Base-by-base conservation (phyloP, 2,329 filamentous ascomycete genomes). In the Exophiala bonariae region DNA sequence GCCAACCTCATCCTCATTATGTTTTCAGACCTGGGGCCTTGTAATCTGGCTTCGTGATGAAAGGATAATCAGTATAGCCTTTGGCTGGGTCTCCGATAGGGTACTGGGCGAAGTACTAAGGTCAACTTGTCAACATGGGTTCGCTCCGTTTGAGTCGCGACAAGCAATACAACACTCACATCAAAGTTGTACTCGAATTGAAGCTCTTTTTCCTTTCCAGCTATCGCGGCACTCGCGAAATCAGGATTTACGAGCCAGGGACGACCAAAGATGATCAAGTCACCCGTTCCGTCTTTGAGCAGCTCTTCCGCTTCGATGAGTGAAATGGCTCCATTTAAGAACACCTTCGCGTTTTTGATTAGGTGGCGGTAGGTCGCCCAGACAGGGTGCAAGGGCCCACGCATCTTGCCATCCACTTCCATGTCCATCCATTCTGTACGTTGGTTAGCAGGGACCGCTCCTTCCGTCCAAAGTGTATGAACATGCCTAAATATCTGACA, bases 371-470 rank as follows among this genome's bases (percentile, higher is more conserved):
- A 42, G 3, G 39, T 42, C n/a, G 39, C 39, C 39, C 39, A 42
- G 9, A 42, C 39, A 10, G 22, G 23, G n/a, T 42, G 39, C 16
- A 33, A 14, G 16, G 39, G 39, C 2, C 39, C 39, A 4, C 39
- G 39, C 39, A 42, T 42, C 39, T 42, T 42, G 16, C 39, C 39
- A 30, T 42, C 39, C 23, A 42, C 39, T 42, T 42, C 39, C 39
- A 42, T 33, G 28, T 42, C 39, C 39, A 42, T 42, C 28, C 28
- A 42, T 9, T 42, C 39, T 42, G n/a, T 42, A n/a, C 3, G n/a
- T 8, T 14, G 17, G 32, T 34, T n/a, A 34, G 32, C 32, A 5
- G n/a, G 5, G 6, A 34, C 8, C 5, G 5, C 32, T 34, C 32
- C 17, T 34, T n/a, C n/a, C n/a, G n/a, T n/a, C n/a, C 6, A 34